phyloP scores from a whole-genome alignment of 2,329 filamentous ascomycete species.

The Xylariomycetidae sp. region DNA sequence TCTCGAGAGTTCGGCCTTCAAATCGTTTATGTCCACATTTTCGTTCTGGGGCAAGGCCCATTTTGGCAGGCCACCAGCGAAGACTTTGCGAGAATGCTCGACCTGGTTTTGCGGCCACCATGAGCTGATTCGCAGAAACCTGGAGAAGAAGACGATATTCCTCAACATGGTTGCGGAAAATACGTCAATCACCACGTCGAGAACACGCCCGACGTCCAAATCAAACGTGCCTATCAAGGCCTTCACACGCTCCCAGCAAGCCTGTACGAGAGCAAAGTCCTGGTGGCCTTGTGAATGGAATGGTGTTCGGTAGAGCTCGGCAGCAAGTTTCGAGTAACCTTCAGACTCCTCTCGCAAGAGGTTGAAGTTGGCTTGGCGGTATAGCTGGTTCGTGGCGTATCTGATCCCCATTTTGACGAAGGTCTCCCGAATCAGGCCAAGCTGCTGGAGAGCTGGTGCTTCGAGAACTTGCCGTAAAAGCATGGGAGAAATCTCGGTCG shows the following conservation, averaged over 20 bases:
- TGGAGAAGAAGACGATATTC: conserved; percentile 90
- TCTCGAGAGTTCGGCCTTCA: conserved; percentile 52
- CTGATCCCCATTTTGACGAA: conserved; percentile 80
- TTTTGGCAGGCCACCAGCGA: conserved; percentile 63
- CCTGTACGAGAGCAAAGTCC: conserved; percentile 69
- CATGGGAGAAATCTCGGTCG: conserved; percentile 64
- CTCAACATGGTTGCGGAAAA: conserved; percentile 91
- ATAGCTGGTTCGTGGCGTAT: conserved; percentile 86
- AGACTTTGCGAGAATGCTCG: conserved; percentile 33
- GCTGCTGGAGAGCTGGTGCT: conserved; percentile 62
- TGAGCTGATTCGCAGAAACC: conserved; percentile 82
- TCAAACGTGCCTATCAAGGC: conserved; percentile 96
- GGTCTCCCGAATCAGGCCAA: conserved; percentile 78
- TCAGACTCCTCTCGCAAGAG: conserved; percentile 91
- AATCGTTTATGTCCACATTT: conserved; percentile 55
- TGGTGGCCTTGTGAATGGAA: conserved; percentile 63
- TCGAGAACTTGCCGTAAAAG: conserved; percentile 83
- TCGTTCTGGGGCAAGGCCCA: conserved; percentile 69
- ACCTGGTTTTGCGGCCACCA: conserved; percentile 82
- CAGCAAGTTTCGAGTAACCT: conserved; percentile 93
- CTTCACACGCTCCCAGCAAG: conserved; percentile 87
- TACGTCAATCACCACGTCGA: conserved; percentile 92
- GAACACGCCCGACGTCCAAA: conserved; percentile 86
- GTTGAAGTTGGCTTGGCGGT: conserved; percentile 96
- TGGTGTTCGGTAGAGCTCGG: conserved; percentile 82